Base-by-base conservation (phyloP, 805 yeast genomes). In the Alloascoidea hylecoeti region DNA sequence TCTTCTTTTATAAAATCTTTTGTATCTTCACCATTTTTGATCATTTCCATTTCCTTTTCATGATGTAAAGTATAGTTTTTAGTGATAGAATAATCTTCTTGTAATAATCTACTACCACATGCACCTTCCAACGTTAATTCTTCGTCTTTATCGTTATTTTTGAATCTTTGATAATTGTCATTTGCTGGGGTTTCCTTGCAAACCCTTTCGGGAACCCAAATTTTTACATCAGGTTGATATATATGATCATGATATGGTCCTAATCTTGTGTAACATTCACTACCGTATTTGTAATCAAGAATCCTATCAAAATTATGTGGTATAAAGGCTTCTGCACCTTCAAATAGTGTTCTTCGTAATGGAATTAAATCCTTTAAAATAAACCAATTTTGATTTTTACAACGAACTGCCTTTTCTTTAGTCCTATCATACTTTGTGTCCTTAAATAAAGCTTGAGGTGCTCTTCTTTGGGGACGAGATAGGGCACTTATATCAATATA, bases 141-240 rank as follows among this genome's bases (percentile, higher is more conserved):
- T 19, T 56, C 54, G 33, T 49, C 41, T 0, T 36, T 39, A 4
- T 51, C 48, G 38, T 59, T 53, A 13, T 49, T 53, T 6, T 42
- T 32, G 18, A 47, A 42, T 2, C 49, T 47, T 19, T 33, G 15
- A 9, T 15, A 6, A 13, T 34, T 34, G 16, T 46, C 49, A 5
- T 42, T 38, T 12, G 41, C 38, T n/a, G 68, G 67, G 1, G 53
- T 38, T 4, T 40, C 35, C 30, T 49, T 46, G 48, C 72, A 67
- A 5, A 60, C 45, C 16, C 52, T 47, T 35, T 36, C 33, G n/a
- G 42, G 44, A 2, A 74, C 43, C 88, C 88, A 79, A 18, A 68
- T 49, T 35, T 81, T 55, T 34, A 78, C 48, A 39, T 73, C 72
- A 1, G 74, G 71, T 5, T 75, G 40, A 45, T 62, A 78, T 1